phyloP scores from a whole-genome alignment of 768 basidiomycete genomes.

The Leccinum barrowsii region DNA sequence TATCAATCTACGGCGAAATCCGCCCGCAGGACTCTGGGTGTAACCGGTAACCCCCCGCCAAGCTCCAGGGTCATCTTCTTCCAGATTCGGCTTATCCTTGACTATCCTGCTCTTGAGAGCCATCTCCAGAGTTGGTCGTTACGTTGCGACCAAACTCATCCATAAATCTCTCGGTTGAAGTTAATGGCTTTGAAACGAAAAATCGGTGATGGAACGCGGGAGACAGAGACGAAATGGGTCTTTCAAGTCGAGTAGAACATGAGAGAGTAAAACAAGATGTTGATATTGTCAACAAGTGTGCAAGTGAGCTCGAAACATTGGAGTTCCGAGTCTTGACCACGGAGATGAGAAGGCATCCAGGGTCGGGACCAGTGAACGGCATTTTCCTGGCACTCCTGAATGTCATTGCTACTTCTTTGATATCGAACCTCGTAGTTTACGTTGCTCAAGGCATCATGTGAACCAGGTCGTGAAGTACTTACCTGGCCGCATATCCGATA shows the following conservation, averaged over 20 bases:
- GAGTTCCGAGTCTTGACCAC: background rate
- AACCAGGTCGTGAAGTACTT: background rate
- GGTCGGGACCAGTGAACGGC: background rate
- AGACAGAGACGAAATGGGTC: background rate
- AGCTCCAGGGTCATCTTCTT: background rate
- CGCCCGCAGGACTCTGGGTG: background rate
- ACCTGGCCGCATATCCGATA: background rate
- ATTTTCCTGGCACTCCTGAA: background rate
- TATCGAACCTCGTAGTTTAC: background rate
- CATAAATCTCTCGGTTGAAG: background rate
- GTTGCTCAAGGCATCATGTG: background rate
- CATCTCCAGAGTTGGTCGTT: background rate
- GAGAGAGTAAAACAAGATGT: background rate
- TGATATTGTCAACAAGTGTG: background rate
- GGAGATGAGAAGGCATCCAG: background rate
- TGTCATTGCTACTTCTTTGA: background rate
- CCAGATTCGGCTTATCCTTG: slow-evolving; percentile 1
- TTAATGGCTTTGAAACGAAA: background rate
- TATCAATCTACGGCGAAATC: background rate
- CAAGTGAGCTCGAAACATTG: background rate
- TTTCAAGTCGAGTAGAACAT: background rate
- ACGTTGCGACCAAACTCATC: background rate
- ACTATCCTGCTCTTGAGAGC: background rate
- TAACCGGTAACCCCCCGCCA: background rate
- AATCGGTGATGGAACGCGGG: slow-evolving; percentile 1